Conservation (phyloP, 768 basidiomycete genomes). For the Tricholoma furcatifolium region DNA sequence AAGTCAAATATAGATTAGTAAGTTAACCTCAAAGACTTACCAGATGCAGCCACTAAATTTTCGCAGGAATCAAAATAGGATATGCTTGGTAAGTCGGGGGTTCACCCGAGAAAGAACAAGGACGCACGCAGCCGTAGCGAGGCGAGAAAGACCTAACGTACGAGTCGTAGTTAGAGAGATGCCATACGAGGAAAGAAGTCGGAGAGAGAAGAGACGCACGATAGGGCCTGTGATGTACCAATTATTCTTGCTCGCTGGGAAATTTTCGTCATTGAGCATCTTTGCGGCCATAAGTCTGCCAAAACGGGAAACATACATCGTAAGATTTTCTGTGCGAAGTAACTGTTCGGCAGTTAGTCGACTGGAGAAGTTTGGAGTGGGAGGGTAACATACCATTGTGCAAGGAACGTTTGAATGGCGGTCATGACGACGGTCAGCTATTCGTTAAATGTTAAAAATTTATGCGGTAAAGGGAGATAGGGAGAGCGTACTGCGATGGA, state of each 20-base stretch:
- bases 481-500: conserved; percentile 13
- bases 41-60: conserved; percentile 20
- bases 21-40: conserved; percentile 8
- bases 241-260: conserved; percentile 23
- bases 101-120: neutral
- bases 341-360: neutral
- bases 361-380: neutral
- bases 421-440: conserved; percentile 18
- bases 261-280: neutral
- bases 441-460: neutral
- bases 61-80: neutral
- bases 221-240: conserved; percentile 26
- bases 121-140: conserved; percentile 21
- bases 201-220: conserved; percentile 19
- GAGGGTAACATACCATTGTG: conserved; percentile 20
- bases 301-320: conserved; percentile 7
- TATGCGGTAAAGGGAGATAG: neutral
- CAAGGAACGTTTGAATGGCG: conserved; percentile 25
- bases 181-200: neutral
- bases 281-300: neutral
- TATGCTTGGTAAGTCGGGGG: neutral
- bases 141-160: conserved; percentile 18
- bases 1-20: neutral
- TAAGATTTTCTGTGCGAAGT: conserved; percentile 16
- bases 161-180: neutral